Evolutionary conservation across 805 yeast genomes (phyloP).

Genomic region (Saccharomycopsis sp.): DNA sequence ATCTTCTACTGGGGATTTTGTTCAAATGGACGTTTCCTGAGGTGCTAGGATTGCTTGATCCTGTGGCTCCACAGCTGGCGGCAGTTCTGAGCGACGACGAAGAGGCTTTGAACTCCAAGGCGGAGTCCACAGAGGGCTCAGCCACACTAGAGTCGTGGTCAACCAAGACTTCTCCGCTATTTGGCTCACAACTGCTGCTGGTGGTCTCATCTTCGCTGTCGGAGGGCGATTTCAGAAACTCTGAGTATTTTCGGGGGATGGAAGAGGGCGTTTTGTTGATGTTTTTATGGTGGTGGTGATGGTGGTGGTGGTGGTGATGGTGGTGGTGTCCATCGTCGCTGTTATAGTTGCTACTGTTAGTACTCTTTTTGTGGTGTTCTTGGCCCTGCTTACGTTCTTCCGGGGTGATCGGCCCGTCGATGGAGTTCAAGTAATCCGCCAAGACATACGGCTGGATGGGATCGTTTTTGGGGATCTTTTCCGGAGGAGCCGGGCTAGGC

Average conservation of each 20-base stretch:
- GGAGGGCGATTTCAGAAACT: conserved; percentile 9
- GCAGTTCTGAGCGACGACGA: neutral
- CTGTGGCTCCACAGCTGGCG: neutral
- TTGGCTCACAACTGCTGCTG: neutral
- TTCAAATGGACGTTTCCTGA: neutral
- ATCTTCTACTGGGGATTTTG: neutral
- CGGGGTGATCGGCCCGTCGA: conserved; percentile 67
- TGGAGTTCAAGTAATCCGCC: conserved; percentile 63
- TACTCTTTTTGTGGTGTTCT: neutral
- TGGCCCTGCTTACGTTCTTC: conserved; percentile 28
- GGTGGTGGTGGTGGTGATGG: neutral
- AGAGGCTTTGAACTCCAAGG: neutral
- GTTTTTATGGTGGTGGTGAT: neutral
- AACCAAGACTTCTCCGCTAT: neutral
- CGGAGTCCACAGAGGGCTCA: neutral
- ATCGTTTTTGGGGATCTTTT: conserved; percentile 60
- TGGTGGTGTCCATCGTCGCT: neutral
- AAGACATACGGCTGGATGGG: conserved; percentile 76
- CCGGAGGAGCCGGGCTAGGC: conserved; percentile 61
- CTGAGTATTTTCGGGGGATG: conserved; percentile 13
- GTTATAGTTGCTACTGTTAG: neutral
- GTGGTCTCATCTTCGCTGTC: neutral
- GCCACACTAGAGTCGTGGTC: neutral
- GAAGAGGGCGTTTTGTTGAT: conserved; percentile 4
- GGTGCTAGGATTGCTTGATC: neutral